Conservation (phyloP, 148 eudicot genomes). For the Tetragonia tetragonoides region DNA sequence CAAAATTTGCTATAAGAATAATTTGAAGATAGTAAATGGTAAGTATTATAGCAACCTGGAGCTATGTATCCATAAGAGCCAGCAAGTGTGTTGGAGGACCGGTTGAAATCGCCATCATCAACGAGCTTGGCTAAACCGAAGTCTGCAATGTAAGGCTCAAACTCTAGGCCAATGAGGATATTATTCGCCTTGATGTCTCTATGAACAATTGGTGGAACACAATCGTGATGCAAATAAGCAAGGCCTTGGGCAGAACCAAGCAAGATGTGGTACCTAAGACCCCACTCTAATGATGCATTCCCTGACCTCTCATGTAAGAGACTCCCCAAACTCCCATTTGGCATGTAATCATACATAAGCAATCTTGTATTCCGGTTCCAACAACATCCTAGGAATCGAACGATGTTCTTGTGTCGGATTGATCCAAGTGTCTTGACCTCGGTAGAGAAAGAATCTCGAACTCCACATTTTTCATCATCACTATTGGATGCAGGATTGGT, state of each 20-base stretch:
- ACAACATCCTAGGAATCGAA: conserved; percentile 78
- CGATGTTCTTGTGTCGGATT: conserved; percentile 84
- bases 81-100: conserved; percentile 70
- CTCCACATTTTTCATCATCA: conserved; percentile 39
- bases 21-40: neutral
- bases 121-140: conserved; percentile 86
- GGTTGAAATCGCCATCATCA: conserved; percentile 59
- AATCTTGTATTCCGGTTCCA: conserved; percentile 70
- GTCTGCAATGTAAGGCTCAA: conserved; percentile 92
- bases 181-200: conserved; percentile 91
- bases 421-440: conserved; percentile 87
- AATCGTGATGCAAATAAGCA: conserved; percentile 87
- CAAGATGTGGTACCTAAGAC: conserved; percentile 63
- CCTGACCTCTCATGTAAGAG: conserved; percentile 71
- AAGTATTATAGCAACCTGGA: conserved; percentile 49
- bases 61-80: conserved; percentile 95
- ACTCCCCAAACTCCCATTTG: conserved; percentile 90
- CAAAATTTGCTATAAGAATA: neutral
- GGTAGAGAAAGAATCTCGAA: conserved; percentile 80
- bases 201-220: conserved; percentile 85
- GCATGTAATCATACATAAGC: conserved; percentile 93
- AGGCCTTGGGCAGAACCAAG: conserved; percentile 82
- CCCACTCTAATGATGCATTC: conserved; percentile 72
- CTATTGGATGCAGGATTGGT: conserved; percentile 25
- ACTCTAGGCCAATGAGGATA: conserved; percentile 81